Percentiles rank a stretch among this genome's conserved stretches.
phyloP scores from a whole-genome alignment of 2,329 filamentous ascomycete genomes.

The Orbilia oligospora region DNA sequence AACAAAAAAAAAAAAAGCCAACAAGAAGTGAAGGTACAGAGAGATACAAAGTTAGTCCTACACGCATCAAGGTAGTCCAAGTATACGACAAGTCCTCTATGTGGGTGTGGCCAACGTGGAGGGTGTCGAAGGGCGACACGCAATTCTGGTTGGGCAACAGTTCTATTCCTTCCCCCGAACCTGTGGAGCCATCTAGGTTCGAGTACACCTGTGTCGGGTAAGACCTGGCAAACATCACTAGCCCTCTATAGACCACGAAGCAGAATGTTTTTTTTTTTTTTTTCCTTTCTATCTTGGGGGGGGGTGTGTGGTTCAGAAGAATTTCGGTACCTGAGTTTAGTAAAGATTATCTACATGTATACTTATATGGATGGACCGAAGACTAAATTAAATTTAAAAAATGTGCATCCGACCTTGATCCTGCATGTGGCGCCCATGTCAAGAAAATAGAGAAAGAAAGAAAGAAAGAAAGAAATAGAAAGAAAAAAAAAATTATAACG shows the following conservation, averaged over 20 bases:
- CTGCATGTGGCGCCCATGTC: slow-evolving; percentile 46
- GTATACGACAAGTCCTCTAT: slow-evolving; percentile 34
- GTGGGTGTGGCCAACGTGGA: slow-evolving; percentile 49
- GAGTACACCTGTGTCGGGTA: slow-evolving; percentile 49
- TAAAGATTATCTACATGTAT: too few species aligned
- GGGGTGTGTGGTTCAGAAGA: slow-evolving; percentile 30
- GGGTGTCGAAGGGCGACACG: slow-evolving; percentile 42
- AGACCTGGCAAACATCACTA: slow-evolving; percentile 37
- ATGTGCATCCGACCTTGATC: slow-evolving; percentile 44
- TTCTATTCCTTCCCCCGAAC: slow-evolving; percentile 17
- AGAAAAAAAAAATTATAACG: slow-evolving; percentile 42
- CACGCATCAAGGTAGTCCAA: slow-evolving; percentile 15
- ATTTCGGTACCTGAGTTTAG: slow-evolving; percentile 48
- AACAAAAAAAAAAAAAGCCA: slow-evolving; percentile 34
- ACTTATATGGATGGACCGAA: slow-evolving; percentile 26
- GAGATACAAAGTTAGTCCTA: slow-evolving; percentile 45
- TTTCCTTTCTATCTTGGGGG: slow-evolving; percentile 26
- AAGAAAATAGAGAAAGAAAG: slow-evolving; percentile 2
- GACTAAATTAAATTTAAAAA: slow-evolving; percentile 30
- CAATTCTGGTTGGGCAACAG: slow-evolving; percentile 56
- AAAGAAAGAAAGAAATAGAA: slow-evolving; percentile 31
- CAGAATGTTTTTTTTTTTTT: slow-evolving; percentile 29
- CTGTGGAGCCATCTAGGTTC: slow-evolving; percentile 56
- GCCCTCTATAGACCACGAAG: slow-evolving; percentile 21
- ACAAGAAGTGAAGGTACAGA: slow-evolving; percentile 44